Evolutionary conservation across 1,139 yeast species (phyloP).

Genomic region (Saccharomyces hybrid): DNA sequence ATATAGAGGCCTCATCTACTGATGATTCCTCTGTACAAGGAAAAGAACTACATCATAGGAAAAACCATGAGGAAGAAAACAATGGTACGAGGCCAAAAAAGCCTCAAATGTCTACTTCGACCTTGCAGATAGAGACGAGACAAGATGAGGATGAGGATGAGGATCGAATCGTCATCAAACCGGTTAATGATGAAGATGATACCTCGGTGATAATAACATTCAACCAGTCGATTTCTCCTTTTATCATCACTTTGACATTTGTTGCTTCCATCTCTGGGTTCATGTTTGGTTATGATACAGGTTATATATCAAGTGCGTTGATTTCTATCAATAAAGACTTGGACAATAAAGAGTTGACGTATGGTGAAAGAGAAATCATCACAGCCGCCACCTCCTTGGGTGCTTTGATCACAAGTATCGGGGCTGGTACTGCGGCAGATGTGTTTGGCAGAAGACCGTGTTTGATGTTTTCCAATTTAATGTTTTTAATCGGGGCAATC

Average conservation of each 20-base stretch:
- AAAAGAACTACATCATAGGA: neutral
- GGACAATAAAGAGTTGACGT: conserved; percentile 45
- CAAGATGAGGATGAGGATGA: conserved; percentile 5
- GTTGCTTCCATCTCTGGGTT: conserved; percentile 89
- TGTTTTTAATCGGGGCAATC: conserved; percentile 76
- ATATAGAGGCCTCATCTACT: neutral
- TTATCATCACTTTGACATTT: conserved; percentile 63
- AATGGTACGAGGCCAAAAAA: neutral
- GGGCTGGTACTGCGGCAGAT: conserved; percentile 79
- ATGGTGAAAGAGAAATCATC: conserved; percentile 77
- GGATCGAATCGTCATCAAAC: conserved; percentile 27
- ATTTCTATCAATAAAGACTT: conserved; percentile 77
- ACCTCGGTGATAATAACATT: conserved; percentile 36
- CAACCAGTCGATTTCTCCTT: conserved; percentile 47
- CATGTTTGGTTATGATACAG: conserved; percentile 95
- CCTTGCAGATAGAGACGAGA: neutral
- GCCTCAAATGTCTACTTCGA: neutral
- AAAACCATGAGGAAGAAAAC: neutral
- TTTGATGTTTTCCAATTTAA: conserved; percentile 66
- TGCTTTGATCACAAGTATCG: conserved; percentile 68
- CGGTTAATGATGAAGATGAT: conserved; percentile 39
- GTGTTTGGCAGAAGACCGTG: conserved; percentile 74
- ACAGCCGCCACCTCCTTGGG: conserved; percentile 96
- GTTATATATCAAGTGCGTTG: conserved; percentile 86
- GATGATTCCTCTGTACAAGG: neutral